phyloP scores from a whole-genome alignment of 2,329 filamentous ascomycete species.

The Epicoccum sorghinum region DNA sequence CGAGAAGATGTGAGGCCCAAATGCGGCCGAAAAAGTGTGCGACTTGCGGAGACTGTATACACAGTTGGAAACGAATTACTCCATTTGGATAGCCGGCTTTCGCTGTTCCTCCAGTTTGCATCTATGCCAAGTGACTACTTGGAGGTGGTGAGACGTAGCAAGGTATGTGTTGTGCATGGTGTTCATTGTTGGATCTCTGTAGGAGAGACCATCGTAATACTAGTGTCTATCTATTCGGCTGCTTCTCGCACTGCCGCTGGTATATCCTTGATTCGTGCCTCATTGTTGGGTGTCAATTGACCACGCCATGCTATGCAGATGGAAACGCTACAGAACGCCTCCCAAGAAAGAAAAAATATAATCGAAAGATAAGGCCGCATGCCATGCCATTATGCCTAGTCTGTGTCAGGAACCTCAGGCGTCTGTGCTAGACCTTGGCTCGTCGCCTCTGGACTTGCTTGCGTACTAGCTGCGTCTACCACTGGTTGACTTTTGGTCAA shows the following conservation, averaged over 20 bases:
- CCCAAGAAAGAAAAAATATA: neutral
- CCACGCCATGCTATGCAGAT: conserved; percentile 8
- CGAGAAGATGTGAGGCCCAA: too few relatives aligned
- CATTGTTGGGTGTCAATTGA: neutral
- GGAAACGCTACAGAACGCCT: conserved; percentile 8
- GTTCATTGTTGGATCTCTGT: conserved; percentile 1
- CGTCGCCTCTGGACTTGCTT: conserved; percentile 15
- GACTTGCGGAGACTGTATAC: too few relatives aligned
- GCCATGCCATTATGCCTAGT: conserved; percentile 8
- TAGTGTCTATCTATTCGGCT: conserved; percentile 12
- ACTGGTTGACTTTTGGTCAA: neutral
- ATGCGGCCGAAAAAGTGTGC: too few relatives aligned
- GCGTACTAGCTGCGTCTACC: neutral
- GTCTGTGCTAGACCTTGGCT: conserved; percentile 21
- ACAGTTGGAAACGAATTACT: too few relatives aligned
- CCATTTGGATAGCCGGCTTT: too few relatives aligned
- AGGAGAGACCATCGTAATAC: conserved; percentile 1
- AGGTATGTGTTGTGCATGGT: too few relatives aligned
- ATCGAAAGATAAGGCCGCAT: neutral
- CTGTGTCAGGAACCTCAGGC: conserved; percentile 18
- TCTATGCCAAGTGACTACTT: too few relatives aligned
- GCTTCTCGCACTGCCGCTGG: conserved; percentile 2
- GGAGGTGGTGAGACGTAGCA: too few relatives aligned
- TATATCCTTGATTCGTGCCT: conserved; percentile 14
- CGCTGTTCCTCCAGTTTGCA: too few relatives aligned